Evolutionary conservation across 2,329 filamentous ascomycete genomes (phyloP).

Genomic region (Geosmithia putterillii): DNA sequence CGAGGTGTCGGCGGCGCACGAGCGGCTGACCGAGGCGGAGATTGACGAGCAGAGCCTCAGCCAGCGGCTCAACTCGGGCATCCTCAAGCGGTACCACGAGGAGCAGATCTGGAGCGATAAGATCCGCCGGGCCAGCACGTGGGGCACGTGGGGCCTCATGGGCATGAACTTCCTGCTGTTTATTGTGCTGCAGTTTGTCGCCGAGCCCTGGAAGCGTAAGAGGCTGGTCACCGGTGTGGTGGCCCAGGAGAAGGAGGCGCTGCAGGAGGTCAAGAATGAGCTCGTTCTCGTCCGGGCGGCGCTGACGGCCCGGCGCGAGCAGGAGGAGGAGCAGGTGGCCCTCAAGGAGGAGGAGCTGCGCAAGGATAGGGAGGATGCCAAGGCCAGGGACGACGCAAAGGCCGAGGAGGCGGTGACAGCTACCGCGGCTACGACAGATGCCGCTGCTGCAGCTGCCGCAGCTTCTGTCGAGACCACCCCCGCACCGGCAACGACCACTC

Average conservation of each 20-base stretch:
- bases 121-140: constrained; percentile 89
- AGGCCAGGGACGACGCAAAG: neutral
- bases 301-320: constrained; percentile 9
- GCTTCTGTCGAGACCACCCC: too few relatives aligned
- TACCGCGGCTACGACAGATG: neutral
- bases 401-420: neutral
- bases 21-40: constrained; percentile 64
- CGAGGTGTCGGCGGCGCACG: constrained; percentile 60
- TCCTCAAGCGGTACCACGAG: constrained; percentile 89
- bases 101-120: constrained; percentile 99
- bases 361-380: constrained; percentile 5
- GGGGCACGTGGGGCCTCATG: constrained; percentile 98
- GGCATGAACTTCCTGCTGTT: constrained; percentile 88
- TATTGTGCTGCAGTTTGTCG: constrained; percentile 72
- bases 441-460: neutral
- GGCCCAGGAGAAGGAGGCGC: constrained; percentile 55
- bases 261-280: constrained; percentile 35
- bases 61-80: constrained; percentile 65
- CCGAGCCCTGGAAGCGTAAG: constrained; percentile 82
- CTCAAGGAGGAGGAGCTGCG: constrained; percentile 1
- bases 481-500: neutral
- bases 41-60: constrained; percentile 66
- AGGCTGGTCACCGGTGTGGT: constrained; percentile 75
- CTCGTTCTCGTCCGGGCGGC: constrained; percentile 20
- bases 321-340: constrained; percentile 9